phyloP scores from a whole-genome alignment of 371 early-diverging fungal species.

The Phascolomyces articulosus region DNA sequence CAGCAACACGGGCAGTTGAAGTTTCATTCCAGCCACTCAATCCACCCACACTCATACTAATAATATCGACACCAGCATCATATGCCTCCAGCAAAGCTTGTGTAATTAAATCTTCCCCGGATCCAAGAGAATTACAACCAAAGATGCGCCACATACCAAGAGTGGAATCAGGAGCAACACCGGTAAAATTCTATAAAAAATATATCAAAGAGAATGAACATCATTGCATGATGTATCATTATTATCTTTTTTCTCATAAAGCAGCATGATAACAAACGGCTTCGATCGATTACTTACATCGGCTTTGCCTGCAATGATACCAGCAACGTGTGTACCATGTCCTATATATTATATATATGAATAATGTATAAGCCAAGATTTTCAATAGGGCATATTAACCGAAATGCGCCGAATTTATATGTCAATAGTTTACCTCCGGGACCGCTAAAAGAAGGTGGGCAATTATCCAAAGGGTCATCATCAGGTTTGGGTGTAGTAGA shows the following conservation, averaged over 20 bases:
- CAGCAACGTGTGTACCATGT: constrained; percentile 71
- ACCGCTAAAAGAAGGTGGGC: constrained; percentile 35
- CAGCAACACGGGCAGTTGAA: constrained; percentile 41
- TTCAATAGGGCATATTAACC: no score
- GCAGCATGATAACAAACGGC: no score
- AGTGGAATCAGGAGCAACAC: constrained; percentile 64
- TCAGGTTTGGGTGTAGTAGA: not conserved
- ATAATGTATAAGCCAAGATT: no score
- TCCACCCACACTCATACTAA: constrained; percentile 70
- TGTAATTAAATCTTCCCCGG: constrained; percentile 61
- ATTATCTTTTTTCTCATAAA: no score
- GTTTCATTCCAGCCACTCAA: constrained; percentile 51
- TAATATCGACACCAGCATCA: constrained; percentile 57
- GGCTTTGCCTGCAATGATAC: constrained; percentile 65
- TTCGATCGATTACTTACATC: no score
- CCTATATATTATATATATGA: constrained; percentile 26
- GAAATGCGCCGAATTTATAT: no score
- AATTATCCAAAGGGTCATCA: constrained; percentile 41
- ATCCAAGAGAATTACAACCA: constrained; percentile 63
- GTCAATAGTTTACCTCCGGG: no score
- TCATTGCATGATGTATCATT: no score
- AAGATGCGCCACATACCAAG: constrained; percentile 62
- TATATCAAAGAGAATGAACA: no score
- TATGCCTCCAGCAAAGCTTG: constrained; percentile 65
- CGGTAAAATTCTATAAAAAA: constrained; percentile 45